These are phyloP conservation scores for Arabidopsis arenosa DNA, from an alignment of 345 rosid genomes.

Conservation along the genomic window DNA sequence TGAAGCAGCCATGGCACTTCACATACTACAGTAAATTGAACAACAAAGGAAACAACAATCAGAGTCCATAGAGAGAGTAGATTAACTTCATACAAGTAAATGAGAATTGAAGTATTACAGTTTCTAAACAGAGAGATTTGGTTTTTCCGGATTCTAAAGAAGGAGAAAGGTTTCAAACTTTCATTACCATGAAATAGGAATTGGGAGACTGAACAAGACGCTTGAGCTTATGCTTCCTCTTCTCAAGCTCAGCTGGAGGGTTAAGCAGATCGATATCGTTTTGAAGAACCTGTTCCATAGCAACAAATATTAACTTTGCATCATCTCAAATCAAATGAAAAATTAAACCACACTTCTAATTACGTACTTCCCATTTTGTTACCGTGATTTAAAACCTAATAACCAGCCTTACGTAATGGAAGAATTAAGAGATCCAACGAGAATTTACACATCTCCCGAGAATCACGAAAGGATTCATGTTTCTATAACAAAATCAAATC, in stretches of 20 bases:
- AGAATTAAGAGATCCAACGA: no score
- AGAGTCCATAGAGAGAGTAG: neutral
- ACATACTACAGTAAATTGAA: slow-evolving; percentile 54
- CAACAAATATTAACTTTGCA: neutral
- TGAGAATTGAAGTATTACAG: neutral
- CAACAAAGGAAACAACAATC: neutral
- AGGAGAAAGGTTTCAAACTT: neutral
- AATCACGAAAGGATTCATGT: neutral
- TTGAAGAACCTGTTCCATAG: slow-evolving; percentile 56
- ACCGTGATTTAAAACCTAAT: no score
- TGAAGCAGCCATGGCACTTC: slow-evolving; percentile 72
- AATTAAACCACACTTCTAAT: neutral
- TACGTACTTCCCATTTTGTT: neutral
- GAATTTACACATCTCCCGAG: neutral
- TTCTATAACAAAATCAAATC: neutral
- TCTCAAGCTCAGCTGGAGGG: slow-evolving; percentile 76
- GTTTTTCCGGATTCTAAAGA: no score
- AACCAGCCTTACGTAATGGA: no score
- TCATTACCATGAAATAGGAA: slow-evolving; percentile 67
- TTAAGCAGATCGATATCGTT: slow-evolving; percentile 71
- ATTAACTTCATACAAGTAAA: no score
- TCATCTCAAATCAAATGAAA: neutral
- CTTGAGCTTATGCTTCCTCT: slow-evolving; percentile 83
- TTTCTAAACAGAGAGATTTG: neutral
- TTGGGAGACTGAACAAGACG: slow-evolving; percentile 74